Conservation (phyloP, 1,139 yeast species). For the Kazachstania sp. region DNA sequence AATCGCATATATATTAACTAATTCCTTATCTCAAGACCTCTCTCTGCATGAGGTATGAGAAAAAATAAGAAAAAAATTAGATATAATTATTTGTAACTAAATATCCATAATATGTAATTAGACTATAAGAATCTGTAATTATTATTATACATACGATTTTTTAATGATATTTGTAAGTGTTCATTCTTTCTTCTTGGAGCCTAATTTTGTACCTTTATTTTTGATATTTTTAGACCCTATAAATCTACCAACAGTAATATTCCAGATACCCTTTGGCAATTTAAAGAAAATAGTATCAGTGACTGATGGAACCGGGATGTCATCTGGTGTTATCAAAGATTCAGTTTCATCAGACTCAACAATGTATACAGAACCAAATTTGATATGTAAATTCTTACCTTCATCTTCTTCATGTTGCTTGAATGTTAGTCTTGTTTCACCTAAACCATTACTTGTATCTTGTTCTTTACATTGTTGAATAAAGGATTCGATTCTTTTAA, state of each 20-base stretch:
- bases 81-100: too few species aligned
- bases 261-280: conserved; percentile 27
- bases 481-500: conserved; percentile 46
- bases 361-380: conserved; percentile 64
- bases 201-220: conserved; percentile 1
- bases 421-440: conserved; percentile 27
- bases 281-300: conserved; percentile 49
- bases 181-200: neutral
- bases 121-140: neutral
- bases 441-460: conserved; percentile 54
- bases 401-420: conserved; percentile 34
- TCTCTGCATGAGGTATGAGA: too few species aligned
- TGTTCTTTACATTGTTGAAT: conserved; percentile 44
- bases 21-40: too few species aligned
- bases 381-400: conserved; percentile 57
- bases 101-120: neutral
- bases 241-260: conserved; percentile 33
- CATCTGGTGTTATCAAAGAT: conserved; percentile 29
- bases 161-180: neutral
- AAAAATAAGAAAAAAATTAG: too few species aligned
- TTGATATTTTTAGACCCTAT: conserved; percentile 5
- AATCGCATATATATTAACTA: too few species aligned
- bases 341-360: conserved; percentile 43
- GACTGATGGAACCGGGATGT: conserved; percentile 38
- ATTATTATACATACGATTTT: neutral